phyloP scores from a whole-genome alignment of 331 rosid species.

The Cucumis variabilis region DNA sequence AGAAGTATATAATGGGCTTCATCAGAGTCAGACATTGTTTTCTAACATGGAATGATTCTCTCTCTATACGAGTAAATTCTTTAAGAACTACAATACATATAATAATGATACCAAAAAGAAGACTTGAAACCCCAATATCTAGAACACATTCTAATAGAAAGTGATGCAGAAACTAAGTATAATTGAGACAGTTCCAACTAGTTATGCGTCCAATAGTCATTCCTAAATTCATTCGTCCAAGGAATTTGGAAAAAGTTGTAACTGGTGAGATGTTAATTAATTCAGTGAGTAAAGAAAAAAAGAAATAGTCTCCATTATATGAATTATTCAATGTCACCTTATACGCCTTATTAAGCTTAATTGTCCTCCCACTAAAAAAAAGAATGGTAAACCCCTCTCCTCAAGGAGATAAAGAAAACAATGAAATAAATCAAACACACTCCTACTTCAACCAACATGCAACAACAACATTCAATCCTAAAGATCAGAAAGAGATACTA shows the following conservation, averaged over 20 bases:
- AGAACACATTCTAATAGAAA: background rate
- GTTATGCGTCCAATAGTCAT: too few relatives aligned
- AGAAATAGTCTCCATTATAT: background rate
- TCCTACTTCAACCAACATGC: too few relatives aligned
- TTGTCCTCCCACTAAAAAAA: background rate
- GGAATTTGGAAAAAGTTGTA: background rate
- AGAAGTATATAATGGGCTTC: constrained; percentile 80
- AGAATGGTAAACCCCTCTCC: background rate
- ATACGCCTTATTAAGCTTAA: background rate
- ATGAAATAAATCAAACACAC: too few relatives aligned
- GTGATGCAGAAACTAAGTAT: background rate
- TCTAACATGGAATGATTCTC: constrained; percentile 72
- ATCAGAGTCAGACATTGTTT: constrained; percentile 63
- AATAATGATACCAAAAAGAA: background rate
- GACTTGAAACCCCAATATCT: background rate
- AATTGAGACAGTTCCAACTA: background rate
- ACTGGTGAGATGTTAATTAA: background rate
- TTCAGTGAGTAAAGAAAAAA: background rate
- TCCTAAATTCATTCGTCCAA: background rate
- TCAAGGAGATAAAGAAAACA: too few relatives aligned
- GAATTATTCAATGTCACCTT: background rate
- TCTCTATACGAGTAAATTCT: constrained; percentile 57
- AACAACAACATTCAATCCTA: too few relatives aligned
- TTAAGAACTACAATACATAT: constrained; percentile 3
- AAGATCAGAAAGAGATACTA: too few relatives aligned